phyloP scores from a whole-genome alignment of 2,329 filamentous ascomycete species.

The Amesomyces nigricolor region DNA sequence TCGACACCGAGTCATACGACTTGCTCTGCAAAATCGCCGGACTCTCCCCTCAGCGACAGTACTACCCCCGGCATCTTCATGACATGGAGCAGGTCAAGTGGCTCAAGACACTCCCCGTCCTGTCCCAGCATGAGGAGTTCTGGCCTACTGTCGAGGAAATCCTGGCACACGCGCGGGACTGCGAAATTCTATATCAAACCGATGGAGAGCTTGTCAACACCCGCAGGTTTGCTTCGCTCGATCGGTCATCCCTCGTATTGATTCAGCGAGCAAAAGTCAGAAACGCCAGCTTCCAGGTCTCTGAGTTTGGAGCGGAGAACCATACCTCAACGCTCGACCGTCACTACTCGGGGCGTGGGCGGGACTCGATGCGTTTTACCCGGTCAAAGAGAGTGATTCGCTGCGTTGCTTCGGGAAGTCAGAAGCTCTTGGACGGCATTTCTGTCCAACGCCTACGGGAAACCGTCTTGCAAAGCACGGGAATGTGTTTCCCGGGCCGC shows the following conservation, averaged over 20 bases:
- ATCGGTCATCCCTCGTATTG: conserved; percentile 1
- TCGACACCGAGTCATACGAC: conserved; percentile 33
- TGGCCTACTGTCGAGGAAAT: conserved; percentile 33
- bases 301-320: conserved; percentile 28
- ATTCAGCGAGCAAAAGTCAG: conserved; percentile 24
- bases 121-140: conserved; percentile 44
- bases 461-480: neutral
- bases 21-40: conserved; percentile 35
- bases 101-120: conserved; percentile 33
- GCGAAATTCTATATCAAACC: neutral
- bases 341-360: conserved; percentile 10
- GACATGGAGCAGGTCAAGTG: conserved; percentile 46
- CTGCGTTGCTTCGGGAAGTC: neutral
- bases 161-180: conserved; percentile 23
- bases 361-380: neutral
- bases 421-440: neutral
- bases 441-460: neutral
- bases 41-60: conserved; percentile 39
- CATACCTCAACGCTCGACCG: neutral
- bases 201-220: neutral
- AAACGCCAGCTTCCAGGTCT: conserved; percentile 38
- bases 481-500: conserved; percentile 5
- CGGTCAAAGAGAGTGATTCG: neutral
- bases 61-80: conserved; percentile 38
- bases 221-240: neutral